phyloP scores from a whole-genome alignment of 192 early-diverging fungal genomes.

The Backusella luteola region DNA sequence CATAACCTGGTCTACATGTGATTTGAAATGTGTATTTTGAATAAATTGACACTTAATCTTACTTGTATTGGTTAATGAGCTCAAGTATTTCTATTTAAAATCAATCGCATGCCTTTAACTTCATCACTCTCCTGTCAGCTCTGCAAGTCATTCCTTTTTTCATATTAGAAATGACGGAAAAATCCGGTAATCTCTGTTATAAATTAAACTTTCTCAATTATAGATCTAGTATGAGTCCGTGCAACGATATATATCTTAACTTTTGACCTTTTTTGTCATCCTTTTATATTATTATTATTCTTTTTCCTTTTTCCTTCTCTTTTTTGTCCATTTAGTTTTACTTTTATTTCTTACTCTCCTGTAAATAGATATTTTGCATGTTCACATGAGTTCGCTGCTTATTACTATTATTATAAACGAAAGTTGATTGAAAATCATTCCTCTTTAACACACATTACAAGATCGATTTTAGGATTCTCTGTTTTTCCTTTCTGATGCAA shows the following conservation, averaged over 20 bases:
- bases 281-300: background rate
- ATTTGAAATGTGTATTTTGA: background rate
- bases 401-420: background rate
- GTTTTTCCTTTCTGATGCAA: background rate
- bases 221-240: background rate
- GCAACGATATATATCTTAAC: background rate
- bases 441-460: background rate
- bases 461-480: background rate
- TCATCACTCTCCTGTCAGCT: conserved; percentile 2
- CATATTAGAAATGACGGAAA: background rate
- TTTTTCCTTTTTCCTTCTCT: background rate
- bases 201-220: background rate
- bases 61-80: conserved; percentile 1
- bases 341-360: background rate
- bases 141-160: background rate
- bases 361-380: background rate
- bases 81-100: background rate
- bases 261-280: background rate
- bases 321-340: background rate
- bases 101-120: background rate
- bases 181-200: background rate
- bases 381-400: background rate
- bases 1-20: background rate
- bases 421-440: background rate
- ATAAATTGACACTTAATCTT: conserved; percentile 3